Percentiles rank a stretch among this genome's conserved stretches.
phyloP scores from a whole-genome alignment of 2,329 filamentous ascomycete genomes.

The Colletotrichum sp. region DNA sequence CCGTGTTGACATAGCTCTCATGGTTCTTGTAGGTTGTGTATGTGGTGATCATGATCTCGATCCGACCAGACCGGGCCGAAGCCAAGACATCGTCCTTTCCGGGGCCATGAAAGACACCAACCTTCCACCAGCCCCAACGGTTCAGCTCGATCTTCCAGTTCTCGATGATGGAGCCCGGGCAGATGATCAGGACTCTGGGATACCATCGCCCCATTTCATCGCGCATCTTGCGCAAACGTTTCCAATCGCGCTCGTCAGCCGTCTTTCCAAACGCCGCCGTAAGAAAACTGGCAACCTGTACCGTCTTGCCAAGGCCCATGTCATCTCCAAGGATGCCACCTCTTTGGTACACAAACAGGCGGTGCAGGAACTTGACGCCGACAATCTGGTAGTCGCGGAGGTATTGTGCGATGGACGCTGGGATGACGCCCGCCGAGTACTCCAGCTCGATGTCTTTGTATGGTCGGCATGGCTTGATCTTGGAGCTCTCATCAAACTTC shows the following conservation, averaged over 20 bases:
- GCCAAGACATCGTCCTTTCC: slow-evolving; percentile 72
- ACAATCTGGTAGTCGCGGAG: slow-evolving; percentile 90
- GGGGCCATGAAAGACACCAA: slow-evolving; percentile 79
- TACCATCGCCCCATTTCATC: slow-evolving; percentile 74
- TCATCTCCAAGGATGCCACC: slow-evolving; percentile 94
- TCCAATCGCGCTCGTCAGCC: slow-evolving; percentile 82
- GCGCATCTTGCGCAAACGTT: slow-evolving; percentile 87
- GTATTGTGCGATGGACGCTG: slow-evolving; percentile 89
- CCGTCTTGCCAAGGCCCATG: slow-evolving; percentile 97
- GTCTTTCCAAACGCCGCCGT: slow-evolving; percentile 94
- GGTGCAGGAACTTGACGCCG: slow-evolving; percentile 84
- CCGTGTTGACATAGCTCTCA: slow-evolving; percentile 74
- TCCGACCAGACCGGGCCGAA: slow-evolving; percentile 74
- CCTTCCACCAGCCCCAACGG: slow-evolving; percentile 96
- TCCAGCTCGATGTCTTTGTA: slow-evolving; percentile 79
- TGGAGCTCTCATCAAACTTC: slow-evolving; percentile 59
- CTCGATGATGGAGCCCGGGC: slow-evolving; percentile 83
- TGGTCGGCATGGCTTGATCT: slow-evolving; percentile 67
- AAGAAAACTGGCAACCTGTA: slow-evolving; percentile 93
- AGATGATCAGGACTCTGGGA: slow-evolving; percentile 82
- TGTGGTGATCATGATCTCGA: slow-evolving; percentile 94
- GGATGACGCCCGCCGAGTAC: slow-evolving; percentile 81
- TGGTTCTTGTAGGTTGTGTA: slow-evolving; percentile 89
- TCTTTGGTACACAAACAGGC: slow-evolving; percentile 87
- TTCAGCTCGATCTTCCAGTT: slow-evolving; percentile 91